Percentiles rank a stretch among this genome's conserved stretches.
Evolutionary conservation across 2,329 filamentous ascomycete genomes (phyloP).

Genomic region (Aspergillus sp.): DNA sequence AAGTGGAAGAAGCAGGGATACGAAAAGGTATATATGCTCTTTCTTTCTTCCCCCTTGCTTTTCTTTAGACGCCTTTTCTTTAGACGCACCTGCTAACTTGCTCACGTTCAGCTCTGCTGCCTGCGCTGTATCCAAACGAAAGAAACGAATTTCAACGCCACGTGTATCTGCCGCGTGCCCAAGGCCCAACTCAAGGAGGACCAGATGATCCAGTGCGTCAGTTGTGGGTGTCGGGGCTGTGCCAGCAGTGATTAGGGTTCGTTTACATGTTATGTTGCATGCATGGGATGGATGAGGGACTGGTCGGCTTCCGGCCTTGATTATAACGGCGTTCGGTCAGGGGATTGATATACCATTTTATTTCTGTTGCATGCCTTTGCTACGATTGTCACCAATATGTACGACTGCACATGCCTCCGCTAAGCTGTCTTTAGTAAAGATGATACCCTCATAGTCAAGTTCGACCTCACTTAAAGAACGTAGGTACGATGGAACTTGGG

Average conservation of each 20-base stretch:
- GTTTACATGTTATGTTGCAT: not conserved
- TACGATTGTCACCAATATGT: not conserved
- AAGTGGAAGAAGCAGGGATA: conserved; percentile 99
- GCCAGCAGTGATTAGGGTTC: conserved; percentile 69
- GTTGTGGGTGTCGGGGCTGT: conserved; percentile 89
- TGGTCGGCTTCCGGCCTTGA: not conserved
- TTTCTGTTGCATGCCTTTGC: not conserved
- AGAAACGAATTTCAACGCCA: conserved; percentile 98
- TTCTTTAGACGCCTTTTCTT: too few species aligned
- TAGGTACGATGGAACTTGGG: too few species aligned
- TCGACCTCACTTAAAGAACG: too few species aligned
- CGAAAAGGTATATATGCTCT: conserved; percentile 74
- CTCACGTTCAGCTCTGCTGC: conserved; percentile 81
- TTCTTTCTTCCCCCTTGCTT: conserved; percentile 11
- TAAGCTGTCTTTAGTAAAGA: too few species aligned
- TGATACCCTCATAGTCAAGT: too few species aligned
- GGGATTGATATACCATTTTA: not conserved
- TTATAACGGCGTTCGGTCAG: conserved; percentile 4
- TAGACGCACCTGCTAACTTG: conserved; percentile 3
- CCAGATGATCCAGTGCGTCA: conserved; percentile 89
- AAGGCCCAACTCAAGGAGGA: conserved; percentile 86
- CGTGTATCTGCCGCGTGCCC: conserved; percentile 94
- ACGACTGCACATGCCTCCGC: too few species aligned
- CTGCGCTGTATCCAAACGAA: conserved; percentile 98
- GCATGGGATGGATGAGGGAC: not conserved